phyloP scores from a whole-genome alignment of 768 basidiomycete genomes.

The Mycena capillaripes region DNA sequence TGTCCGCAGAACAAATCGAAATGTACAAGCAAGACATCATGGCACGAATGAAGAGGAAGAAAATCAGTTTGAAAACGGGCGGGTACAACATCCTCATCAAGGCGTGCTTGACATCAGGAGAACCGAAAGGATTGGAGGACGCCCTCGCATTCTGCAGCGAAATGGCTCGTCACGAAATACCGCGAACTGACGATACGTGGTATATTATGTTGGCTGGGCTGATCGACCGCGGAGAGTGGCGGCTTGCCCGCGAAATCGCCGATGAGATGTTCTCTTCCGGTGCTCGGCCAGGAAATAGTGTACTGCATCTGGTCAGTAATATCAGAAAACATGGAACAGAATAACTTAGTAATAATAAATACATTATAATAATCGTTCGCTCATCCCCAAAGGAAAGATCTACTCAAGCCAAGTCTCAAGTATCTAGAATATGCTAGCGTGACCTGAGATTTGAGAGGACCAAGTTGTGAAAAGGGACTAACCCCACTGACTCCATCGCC shows the following conservation, averaged over 20 bases:
- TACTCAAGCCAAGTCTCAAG: constrained; percentile 71
- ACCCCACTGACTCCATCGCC: constrained; percentile 92
- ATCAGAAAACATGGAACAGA: constrained; percentile 55
- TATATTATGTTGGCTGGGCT: constrained; percentile 81
- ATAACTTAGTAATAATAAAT: constrained; percentile 29
- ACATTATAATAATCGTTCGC: constrained; percentile 41
- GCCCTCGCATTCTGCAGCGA: constrained; percentile 73
- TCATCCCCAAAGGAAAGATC: constrained; percentile 72
- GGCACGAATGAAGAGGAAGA: constrained; percentile 68
- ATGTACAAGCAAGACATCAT: constrained; percentile 66
- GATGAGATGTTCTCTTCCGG: constrained; percentile 68
- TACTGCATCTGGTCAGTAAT: constrained; percentile 64
- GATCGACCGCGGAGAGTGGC: constrained; percentile 69
- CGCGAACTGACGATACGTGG: constrained; percentile 77
- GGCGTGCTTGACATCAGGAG: constrained; percentile 69
- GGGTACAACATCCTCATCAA: constrained; percentile 86
- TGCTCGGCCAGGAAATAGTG: constrained; percentile 58
- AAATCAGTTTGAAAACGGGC: constrained; percentile 68
- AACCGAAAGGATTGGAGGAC: constrained; percentile 63
- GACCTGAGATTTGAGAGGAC: constrained; percentile 29
- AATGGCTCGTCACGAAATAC: constrained; percentile 66
- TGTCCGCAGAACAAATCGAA: constrained; percentile 58
- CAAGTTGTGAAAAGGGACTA: constrained; percentile 46
- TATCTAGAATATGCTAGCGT: constrained; percentile 79
- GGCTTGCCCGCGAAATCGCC: constrained; percentile 70